Evolutionary conservation across 2,329 filamentous ascomycete species (phyloP).

Genomic region (Sporothrix variecibatus): DNA sequence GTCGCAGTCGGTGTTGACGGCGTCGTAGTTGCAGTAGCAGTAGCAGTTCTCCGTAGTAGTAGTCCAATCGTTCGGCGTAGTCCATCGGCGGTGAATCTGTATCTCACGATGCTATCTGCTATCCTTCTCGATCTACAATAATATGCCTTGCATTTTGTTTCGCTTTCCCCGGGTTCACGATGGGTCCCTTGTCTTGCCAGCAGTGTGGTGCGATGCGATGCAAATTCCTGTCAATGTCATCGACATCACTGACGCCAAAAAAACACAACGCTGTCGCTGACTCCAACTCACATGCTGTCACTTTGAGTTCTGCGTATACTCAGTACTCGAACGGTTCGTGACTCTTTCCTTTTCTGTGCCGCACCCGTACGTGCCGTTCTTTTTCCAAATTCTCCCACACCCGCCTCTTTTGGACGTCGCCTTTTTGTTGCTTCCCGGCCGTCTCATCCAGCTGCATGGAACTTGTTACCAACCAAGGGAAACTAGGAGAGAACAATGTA

Average conservation of each 20-base stretch:
- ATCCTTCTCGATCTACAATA: background rate
- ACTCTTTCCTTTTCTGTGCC: slow-evolving; percentile 2
- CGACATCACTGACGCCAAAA: too few species aligned
- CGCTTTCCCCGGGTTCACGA: background rate
- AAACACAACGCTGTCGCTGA: background rate
- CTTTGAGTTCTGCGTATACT: background rate
- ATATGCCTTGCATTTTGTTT: background rate
- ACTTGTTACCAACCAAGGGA: slow-evolving; percentile 19
- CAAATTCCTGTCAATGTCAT: background rate
- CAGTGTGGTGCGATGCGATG: background rate
- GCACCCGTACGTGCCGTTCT: background rate
- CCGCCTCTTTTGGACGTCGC: background rate
- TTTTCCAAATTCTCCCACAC: background rate
- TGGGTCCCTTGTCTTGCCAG: background rate
- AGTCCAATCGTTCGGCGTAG: background rate
- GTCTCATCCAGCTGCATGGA: slow-evolving; percentile 20
- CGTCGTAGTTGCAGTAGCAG: background rate
- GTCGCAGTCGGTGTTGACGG: background rate
- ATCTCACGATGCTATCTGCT: slow-evolving; percentile 6
- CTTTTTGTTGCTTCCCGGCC: background rate
- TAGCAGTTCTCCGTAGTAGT: too few species aligned
- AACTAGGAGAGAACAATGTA: background rate
- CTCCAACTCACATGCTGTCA: background rate
- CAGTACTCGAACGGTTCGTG: background rate
- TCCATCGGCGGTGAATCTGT: background rate